Evolutionary conservation across 768 basidiomycete genomes (phyloP).

Genomic region (Thelephora aurantiotincta): DNA sequence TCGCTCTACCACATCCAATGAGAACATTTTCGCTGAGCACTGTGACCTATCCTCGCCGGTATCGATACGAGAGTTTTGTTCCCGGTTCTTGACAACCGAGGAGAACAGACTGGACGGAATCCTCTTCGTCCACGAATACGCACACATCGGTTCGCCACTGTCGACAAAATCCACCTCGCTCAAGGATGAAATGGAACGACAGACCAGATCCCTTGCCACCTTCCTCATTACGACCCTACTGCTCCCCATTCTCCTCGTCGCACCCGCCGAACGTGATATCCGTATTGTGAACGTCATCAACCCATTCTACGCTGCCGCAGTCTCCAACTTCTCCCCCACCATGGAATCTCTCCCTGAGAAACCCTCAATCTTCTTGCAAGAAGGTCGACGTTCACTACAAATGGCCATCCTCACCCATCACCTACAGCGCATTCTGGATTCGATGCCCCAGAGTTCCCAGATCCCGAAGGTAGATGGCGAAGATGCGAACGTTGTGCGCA

Average conservation of each 20-base stretch:
- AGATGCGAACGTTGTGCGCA: conserved; percentile 23
- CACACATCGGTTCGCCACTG: conserved; percentile 34
- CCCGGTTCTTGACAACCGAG: conserved; percentile 46
- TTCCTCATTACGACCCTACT: conserved; percentile 72
- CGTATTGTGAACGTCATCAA: conserved; percentile 81
- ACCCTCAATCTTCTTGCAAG: conserved; percentile 28
- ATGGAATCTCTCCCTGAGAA: conserved; percentile 12
- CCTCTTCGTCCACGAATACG: conserved; percentile 68
- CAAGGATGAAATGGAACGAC: conserved; percentile 26
- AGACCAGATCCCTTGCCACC: conserved; percentile 44
- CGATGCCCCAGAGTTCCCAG: conserved; percentile 45
- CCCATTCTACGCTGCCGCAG: conserved; percentile 79
- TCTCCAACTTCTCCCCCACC: conserved; percentile 23
- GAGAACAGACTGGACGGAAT: conserved; percentile 67
- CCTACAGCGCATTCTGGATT: conserved; percentile 74
- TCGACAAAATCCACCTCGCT: conserved; percentile 7
- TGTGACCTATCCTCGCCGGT: conserved; percentile 57
- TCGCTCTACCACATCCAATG: conserved; percentile 56
- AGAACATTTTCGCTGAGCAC: conserved; percentile 66
- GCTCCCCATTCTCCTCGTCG: conserved; percentile 65
- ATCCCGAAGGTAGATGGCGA: conserved; percentile 16
- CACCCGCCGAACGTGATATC: conserved; percentile 80
- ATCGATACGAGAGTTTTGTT: conserved; percentile 58
- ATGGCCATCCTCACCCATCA: conserved; percentile 56
- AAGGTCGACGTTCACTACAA: conserved; percentile 54